Evolutionary conservation across 75 land plant genomes (phyloP).

Genomic region (Adiantum capillusveneris): DNA sequence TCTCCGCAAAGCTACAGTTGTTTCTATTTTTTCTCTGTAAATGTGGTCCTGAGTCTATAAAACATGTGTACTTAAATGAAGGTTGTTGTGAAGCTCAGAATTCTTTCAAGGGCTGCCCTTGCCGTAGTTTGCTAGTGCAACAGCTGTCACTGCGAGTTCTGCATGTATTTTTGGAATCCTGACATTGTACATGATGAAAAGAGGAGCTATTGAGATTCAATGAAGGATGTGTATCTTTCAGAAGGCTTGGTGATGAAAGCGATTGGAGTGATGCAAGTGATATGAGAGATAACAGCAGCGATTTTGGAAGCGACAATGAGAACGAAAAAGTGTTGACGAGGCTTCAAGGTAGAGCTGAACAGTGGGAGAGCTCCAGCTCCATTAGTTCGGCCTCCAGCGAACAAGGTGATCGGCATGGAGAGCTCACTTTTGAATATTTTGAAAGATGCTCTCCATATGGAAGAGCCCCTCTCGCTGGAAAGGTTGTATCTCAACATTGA

Average conservation of each 20-base stretch:
- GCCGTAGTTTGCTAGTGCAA: too few species aligned
- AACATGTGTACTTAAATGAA: too few species aligned
- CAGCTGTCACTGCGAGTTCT: too few species aligned
- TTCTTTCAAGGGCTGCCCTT: too few species aligned
- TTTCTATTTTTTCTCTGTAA: too few species aligned
- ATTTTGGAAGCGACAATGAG: conserved; percentile 36
- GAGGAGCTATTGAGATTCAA: background rate
- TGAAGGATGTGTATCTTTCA: too few species aligned
- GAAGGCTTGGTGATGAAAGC: background rate
- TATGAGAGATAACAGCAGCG: conserved; percentile 28
- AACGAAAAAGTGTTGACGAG: conserved; percentile 9
- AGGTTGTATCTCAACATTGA: conserved; percentile 3
- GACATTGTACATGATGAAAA: background rate
- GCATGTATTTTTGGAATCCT: background rate
- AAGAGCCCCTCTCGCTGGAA: conserved; percentile 22
- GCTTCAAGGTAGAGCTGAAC: conserved; percentile 1
- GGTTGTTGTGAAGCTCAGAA: too few species aligned
- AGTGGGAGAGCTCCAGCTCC: background rate
- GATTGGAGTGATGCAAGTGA: conserved; percentile 4
- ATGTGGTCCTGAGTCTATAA: too few species aligned
- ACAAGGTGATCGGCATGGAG: conserved; percentile 5
- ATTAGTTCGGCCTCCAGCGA: background rate
- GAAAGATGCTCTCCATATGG: conserved; percentile 14
- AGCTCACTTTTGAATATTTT: conserved; percentile 15
- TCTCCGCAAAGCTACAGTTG: too few species aligned